Evolutionary conservation across 495 filamentous ascomycete genomes (phyloP).

Genomic region (Penicillium silybi): DNA sequence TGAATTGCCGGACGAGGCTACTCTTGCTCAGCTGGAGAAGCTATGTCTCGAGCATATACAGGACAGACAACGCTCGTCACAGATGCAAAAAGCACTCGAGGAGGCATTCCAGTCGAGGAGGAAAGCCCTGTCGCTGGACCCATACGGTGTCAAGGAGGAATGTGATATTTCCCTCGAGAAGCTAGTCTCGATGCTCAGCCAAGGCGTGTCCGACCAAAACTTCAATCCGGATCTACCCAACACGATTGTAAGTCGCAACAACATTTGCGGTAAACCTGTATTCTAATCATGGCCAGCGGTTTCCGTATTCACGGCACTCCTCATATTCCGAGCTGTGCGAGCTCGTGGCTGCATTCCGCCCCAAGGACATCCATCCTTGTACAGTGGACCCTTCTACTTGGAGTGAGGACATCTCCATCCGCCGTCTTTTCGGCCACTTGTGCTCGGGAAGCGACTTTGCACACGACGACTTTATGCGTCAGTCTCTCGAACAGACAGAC

Average conservation of each 20-base stretch:
- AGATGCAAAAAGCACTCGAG: constrained; percentile 29
- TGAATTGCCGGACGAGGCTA: constrained; percentile 46
- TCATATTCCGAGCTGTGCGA: constrained; percentile 76
- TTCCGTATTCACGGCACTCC: constrained; percentile 89
- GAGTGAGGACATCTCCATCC: constrained; percentile 59
- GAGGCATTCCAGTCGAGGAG: constrained; percentile 32
- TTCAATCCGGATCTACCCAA: constrained; percentile 8
- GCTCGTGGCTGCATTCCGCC: constrained; percentile 63
- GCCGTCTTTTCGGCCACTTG: constrained; percentile 64
- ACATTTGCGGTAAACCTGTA: not conserved
- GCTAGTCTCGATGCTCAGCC: constrained; percentile 36
- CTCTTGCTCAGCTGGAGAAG: constrained; percentile 45
- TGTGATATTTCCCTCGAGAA: constrained; percentile 43
- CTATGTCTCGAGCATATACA: constrained; percentile 41
- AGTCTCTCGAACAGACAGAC: constrained; percentile 16
- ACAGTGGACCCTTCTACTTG: constrained; percentile 65
- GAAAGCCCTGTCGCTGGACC: constrained; percentile 39
- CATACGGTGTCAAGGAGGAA: constrained; percentile 36
- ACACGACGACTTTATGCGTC: constrained; percentile 63
- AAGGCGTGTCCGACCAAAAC: constrained; percentile 5
- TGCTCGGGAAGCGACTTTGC: constrained; percentile 58
- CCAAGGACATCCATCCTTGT: constrained; percentile 79
- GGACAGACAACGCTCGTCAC: constrained; percentile 28
- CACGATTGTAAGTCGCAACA: constrained; percentile 20
- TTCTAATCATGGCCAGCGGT: constrained; percentile 38